Percentiles rank a stretch among this genome's conserved stretches.
Evolutionary conservation across 1,139 yeast species (phyloP).

Genomic region (Debaryomyces robertsiae): DNA sequence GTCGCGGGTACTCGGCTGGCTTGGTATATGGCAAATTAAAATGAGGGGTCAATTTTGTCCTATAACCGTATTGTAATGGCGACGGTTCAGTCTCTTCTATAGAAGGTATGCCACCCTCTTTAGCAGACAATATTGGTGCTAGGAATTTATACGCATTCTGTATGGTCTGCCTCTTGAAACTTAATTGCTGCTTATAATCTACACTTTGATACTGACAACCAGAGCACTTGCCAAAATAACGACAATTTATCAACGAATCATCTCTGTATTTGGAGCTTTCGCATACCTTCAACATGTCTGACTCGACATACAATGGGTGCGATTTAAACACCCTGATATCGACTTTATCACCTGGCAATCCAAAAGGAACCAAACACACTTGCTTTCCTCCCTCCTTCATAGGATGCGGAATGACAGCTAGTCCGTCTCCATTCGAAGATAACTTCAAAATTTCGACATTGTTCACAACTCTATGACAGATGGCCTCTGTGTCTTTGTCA

Average conservation of each 20-base stretch:
- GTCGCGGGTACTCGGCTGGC: constrained; percentile 47
- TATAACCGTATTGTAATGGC: constrained; percentile 73
- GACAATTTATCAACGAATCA: constrained; percentile 47
- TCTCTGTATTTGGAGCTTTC: constrained; percentile 52
- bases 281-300: constrained; percentile 65
- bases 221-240: constrained; percentile 52
- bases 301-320: constrained; percentile 72
- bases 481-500: constrained; percentile 50
- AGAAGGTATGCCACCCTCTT: constrained; percentile 50
- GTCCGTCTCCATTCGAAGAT: constrained; percentile 81
- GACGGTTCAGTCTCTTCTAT: constrained; percentile 73
- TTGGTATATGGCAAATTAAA: constrained; percentile 75
- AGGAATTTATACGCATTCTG: constrained; percentile 79
- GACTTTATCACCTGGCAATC: constrained; percentile 82
- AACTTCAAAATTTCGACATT: constrained; percentile 60
- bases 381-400: constrained; percentile 41
- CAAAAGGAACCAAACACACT: constrained; percentile 74
- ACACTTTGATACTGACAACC: constrained; percentile 94
- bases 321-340: constrained; percentile 73
- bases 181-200: constrained; percentile 69
- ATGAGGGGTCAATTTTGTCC: constrained; percentile 96
- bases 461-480: constrained; percentile 61
- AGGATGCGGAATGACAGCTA: constrained; percentile 65
- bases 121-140: constrained; percentile 51
- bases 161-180: constrained; percentile 72